These are phyloP conservation scores for Zymoseptoria pseudotritici DNA, from an alignment of 2,329 filamentous ascomycete species.

Conservation along the genomic window DNA sequence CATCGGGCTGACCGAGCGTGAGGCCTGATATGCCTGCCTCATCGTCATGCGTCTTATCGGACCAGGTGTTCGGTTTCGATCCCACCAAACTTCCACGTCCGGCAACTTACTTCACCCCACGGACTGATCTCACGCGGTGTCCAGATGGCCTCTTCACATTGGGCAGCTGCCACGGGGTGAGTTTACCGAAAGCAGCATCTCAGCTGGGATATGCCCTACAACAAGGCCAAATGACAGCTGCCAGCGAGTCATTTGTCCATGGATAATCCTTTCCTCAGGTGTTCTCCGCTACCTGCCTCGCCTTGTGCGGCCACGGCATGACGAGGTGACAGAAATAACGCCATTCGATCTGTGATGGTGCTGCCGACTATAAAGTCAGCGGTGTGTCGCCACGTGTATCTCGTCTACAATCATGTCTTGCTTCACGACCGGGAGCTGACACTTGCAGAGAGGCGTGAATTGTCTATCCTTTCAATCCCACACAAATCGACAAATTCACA, in stretches of 20 bases:
- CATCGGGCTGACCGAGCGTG: background rate
- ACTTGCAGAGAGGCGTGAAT: background rate
- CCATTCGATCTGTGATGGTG: background rate
- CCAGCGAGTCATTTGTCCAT: background rate
- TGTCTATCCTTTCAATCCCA: background rate
- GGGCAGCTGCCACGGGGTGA: background rate
- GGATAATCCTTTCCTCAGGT: background rate
- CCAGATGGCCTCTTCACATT: background rate
- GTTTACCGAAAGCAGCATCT: background rate
- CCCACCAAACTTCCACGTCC: background rate
- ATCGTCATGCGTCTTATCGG: background rate
- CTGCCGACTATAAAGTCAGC: background rate
- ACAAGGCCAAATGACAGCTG: background rate
- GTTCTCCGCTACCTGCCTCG: background rate
- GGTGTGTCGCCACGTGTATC: background rate
- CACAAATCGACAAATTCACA: background rate
- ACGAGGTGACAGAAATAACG: background rate
- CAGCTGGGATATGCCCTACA: background rate
- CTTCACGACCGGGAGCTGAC: background rate
- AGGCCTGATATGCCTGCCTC: background rate
- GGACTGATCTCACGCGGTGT: background rate
- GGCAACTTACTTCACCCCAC: background rate
- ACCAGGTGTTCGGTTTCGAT: background rate
- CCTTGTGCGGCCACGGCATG: background rate
- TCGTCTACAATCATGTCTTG: background rate